Evolutionary conservation across 805 yeast genomes (phyloP), one percentile per base, ranked within the genome.

Genomic region (Saccharomycopsis fibuligera): DNA sequence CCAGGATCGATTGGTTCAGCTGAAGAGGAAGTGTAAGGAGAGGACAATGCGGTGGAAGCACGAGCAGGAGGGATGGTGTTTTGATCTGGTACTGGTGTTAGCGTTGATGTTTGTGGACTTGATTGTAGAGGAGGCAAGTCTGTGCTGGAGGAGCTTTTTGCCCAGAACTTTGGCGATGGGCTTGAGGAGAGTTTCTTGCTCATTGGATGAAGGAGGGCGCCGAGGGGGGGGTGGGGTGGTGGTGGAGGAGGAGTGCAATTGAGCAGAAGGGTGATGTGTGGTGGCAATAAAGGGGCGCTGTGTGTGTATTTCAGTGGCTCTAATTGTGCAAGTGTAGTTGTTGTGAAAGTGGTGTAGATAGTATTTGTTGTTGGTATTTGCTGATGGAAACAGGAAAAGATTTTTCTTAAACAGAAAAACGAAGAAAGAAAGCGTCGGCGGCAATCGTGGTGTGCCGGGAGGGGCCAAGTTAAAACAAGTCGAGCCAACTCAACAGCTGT

Each of bases 101-200:
- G 14, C 31, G 21, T 25, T 27, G 19, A 9, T 40, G 29, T 10
- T 19, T 27, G 21, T 24, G 19, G 9, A 12, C 24, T n/a, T 22
- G 27, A 22, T 24, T 29, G 8, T 29, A 29, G 37, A 16, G 6
- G 37, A 16, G 37, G 41, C n/a, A 21, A 5, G 5, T 37, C 27
- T 6, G 37, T 10, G 19, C 37, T 33, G 14, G 41, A 37, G 16
- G 16, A 31, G 38, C 23, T 6, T 24, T 24, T 40, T 10, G 31
- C 10, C 45, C 45, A 42, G 22, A 42, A 42, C 45, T 42, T 42
- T 16, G 45, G 38, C 10, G 44, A 41, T 21, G 37, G 27, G 12
- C 24, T 17, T 44, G 47, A 35, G 35, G 14, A n/a, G n/a, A n/a
- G 9, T n/a, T 33, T 33, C n/a, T n/a, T 33, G 37, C 37, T 33